Percentiles rank a stretch among this genome's conserved stretches.
These are phyloP conservation scores for Dactylellina haptotyla DNA, from an alignment of 2,329 filamentous ascomycete species.

Conservation along the genomic window DNA sequence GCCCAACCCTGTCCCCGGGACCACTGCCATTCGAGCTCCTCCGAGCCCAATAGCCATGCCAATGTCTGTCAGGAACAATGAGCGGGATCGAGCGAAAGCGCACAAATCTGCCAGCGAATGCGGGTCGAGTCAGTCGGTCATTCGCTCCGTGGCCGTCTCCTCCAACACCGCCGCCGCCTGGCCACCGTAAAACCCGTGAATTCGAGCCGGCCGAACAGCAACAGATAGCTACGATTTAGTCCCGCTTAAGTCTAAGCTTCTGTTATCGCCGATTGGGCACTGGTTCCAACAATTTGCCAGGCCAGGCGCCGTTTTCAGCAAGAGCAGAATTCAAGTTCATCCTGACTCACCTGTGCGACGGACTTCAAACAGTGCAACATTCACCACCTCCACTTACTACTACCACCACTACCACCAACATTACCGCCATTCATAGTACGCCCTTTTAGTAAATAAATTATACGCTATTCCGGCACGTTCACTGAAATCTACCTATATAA, in stretches of 20 bases:
- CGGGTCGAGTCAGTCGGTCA: neutral
- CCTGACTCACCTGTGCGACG: slow-evolving; percentile 1
- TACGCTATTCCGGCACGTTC: neutral
- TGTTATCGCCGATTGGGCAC: slow-evolving; percentile 2
- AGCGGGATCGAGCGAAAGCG: neutral
- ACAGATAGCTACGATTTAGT: neutral
- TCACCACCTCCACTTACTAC: slow-evolving; percentile 57
- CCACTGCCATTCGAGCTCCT: slow-evolving; percentile 13
- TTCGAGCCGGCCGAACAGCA: neutral
- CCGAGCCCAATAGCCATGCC: neutral
- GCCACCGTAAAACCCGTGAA: too few species aligned
- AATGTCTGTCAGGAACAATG: neutral
- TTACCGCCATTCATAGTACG: slow-evolving; percentile 59
- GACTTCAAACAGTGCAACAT: neutral
- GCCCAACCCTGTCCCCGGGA: neutral
- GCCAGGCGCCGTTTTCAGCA: neutral
- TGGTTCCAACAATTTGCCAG: neutral
- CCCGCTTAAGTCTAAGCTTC: neutral
- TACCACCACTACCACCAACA: slow-evolving; percentile 45
- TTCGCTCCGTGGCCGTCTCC: too few species aligned
- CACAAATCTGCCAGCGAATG: neutral
- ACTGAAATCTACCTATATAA: too few species aligned
- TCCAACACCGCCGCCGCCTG: too few species aligned
- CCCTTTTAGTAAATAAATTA: slow-evolving; percentile 58
- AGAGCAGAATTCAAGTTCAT: neutral